These are phyloP conservation scores for Leptoxyphium fumago DNA, from an alignment of 2,329 filamentous ascomycete species.

Conservation along the genomic window DNA sequence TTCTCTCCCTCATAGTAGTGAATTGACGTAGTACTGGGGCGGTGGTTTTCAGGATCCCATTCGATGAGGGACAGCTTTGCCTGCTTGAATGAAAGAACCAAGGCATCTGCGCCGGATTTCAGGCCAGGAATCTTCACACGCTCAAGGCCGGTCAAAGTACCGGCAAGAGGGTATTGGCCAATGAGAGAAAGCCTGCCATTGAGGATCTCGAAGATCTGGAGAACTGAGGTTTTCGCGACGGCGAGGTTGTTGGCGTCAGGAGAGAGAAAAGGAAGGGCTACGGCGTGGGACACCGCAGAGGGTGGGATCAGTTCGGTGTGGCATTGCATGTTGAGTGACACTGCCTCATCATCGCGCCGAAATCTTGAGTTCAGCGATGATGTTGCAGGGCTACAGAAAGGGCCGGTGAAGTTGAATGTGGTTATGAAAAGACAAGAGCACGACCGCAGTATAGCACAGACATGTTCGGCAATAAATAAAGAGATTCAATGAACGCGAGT, in stretches of 20 bases:
- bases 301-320: slow-evolving; percentile 92
- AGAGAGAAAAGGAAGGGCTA: slow-evolving; percentile 64
- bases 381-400: too few relatives aligned
- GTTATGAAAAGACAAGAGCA: too few relatives aligned
- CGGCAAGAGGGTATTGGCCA: slow-evolving; percentile 69
- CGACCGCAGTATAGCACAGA: too few relatives aligned
- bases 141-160: slow-evolving; percentile 70
- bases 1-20: slow-evolving; percentile 98
- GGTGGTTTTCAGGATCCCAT: slow-evolving; percentile 73
- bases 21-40: slow-evolving; percentile 78
- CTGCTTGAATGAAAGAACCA: slow-evolving; percentile 74
- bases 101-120: slow-evolving; percentile 66
- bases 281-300: slow-evolving; percentile 80
- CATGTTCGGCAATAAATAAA: too few relatives aligned
- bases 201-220: slow-evolving; percentile 64
- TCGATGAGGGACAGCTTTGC: slow-evolving; percentile 87
- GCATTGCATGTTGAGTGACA: slow-evolving; percentile 59
- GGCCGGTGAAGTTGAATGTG: too few relatives aligned
- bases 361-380: too few relatives aligned
- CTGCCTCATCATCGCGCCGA: not conserved
- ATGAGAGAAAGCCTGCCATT: slow-evolving; percentile 60
- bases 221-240: slow-evolving; percentile 79
- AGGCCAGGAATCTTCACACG: slow-evolving; percentile 59
- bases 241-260: slow-evolving; percentile 68
- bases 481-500: too few relatives aligned